These are phyloP conservation scores for Saccharomycopsis phalli DNA, from an alignment of 1,139 yeast species.

Conservation along the genomic window DNA sequence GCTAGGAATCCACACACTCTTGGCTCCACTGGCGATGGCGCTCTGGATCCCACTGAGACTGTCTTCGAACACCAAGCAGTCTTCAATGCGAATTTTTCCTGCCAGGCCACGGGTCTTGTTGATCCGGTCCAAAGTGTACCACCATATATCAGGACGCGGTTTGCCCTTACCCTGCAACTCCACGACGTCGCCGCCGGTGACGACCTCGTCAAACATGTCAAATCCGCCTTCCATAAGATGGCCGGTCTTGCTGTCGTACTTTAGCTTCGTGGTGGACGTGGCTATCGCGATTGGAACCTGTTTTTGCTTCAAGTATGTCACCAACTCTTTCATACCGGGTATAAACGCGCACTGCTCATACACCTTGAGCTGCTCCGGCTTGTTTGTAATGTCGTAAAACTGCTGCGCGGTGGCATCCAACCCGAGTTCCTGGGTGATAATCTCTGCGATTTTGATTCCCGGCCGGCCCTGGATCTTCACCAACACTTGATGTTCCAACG, in stretches of 20 bases:
- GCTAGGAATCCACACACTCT: constrained; percentile 53
- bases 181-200: constrained; percentile 48
- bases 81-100: constrained; percentile 36
- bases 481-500: constrained; percentile 50
- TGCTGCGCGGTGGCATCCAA: constrained; percentile 36
- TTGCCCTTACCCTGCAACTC: constrained; percentile 47
- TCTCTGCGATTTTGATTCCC: constrained; percentile 36
- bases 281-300: constrained; percentile 47
- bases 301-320: constrained; percentile 23
- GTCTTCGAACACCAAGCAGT: constrained; percentile 51
- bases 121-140: constrained; percentile 39
- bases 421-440: constrained; percentile 36
- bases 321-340: constrained; percentile 45
- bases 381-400: constrained; percentile 28
- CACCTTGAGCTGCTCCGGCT: constrained; percentile 32
- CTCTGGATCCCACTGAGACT: constrained; percentile 51
- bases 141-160: constrained; percentile 54
- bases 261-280: constrained; percentile 39
- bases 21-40: constrained; percentile 42
- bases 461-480: constrained; percentile 48
- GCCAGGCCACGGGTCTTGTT: constrained; percentile 30
- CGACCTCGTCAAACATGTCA: constrained; percentile 35
- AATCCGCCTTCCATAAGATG: constrained; percentile 34
- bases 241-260: constrained; percentile 36
- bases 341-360: constrained; percentile 41